phyloP scores from a whole-genome alignment of 352 stramenopile species.

The Phytophthora tentaculata region DNA sequence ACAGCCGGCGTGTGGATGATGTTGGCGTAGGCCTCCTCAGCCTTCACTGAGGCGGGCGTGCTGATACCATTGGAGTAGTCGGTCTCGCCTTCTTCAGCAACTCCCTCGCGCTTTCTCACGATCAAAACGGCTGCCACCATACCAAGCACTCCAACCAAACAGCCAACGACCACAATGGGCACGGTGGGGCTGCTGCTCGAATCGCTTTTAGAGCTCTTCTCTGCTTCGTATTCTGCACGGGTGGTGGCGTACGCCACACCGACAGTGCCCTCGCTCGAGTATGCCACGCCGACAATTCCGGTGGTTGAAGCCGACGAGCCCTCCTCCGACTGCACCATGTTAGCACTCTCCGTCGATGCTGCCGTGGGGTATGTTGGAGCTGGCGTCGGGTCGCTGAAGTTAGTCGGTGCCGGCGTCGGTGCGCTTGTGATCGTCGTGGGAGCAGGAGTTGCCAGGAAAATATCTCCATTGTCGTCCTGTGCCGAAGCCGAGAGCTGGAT shows the following conservation, averaged over 20 bases:
- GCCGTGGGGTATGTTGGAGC: conserved; percentile 28
- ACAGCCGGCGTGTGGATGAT: conserved; percentile 9
- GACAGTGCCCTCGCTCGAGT: conserved; percentile 24
- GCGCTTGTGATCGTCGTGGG: conserved; percentile 15
- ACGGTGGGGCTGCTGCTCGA: conserved; percentile 24
- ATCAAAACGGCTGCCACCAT: conserved; percentile 47
- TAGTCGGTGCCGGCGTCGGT: conserved; percentile 26
- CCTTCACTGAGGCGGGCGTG: conserved; percentile 25
- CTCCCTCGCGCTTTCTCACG: conserved; percentile 46
- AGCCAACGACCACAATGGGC: conserved; percentile 42
- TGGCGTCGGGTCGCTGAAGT: conserved; percentile 24
- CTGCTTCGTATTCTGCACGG: conserved; percentile 32
- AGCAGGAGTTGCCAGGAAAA: not conserved
- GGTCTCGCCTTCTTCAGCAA: conserved; percentile 18
- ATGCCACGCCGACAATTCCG: conserved; percentile 16
- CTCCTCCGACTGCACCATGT: conserved; percentile 8
- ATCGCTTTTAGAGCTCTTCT: conserved; percentile 17
- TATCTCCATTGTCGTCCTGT: conserved; percentile 15
- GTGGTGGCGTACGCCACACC: conserved; percentile 40
- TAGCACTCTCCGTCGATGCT: conserved; percentile 22
- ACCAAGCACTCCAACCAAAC: conserved; percentile 48
- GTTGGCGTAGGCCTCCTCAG: conserved; percentile 8
- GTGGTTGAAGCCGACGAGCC: conserved; percentile 7
- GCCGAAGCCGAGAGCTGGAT: conserved; percentile 21
- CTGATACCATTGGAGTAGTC: conserved; percentile 40